A percentile compares a stretch with the other conserved stretches of the same genome.
phyloP scores from a whole-genome alignment of 148 eudicot genomes.

The Amaranthus palmeri region DNA sequence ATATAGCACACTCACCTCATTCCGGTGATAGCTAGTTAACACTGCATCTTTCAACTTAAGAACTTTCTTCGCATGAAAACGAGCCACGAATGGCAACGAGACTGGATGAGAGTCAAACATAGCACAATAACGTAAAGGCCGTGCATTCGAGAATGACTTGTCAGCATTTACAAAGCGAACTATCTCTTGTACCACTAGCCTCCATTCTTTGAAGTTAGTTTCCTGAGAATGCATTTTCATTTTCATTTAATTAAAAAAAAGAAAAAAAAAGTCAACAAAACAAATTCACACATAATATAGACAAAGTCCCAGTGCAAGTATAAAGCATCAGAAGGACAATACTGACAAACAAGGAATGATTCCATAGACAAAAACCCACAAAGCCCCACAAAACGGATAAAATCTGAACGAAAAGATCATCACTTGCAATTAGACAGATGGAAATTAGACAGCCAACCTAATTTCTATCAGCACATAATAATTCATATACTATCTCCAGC shows the following conservation, averaged over 20 bases:
- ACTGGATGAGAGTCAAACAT: conserved; percentile 70
- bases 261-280: background rate
- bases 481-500: background rate
- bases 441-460: background rate
- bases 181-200: conserved; percentile 83
- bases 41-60: conserved; percentile 84
- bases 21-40: conserved; percentile 79
- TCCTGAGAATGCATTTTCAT: conserved; percentile 40
- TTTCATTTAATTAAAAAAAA: background rate
- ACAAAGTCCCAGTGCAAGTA: background rate
- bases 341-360: background rate
- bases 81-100: conserved; percentile 67
- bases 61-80: conserved; percentile 90
- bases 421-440: background rate
- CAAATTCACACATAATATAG: background rate
- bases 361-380: background rate
- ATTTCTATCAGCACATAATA: background rate
- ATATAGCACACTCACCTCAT: conserved; percentile 57
- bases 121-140: conserved; percentile 81
- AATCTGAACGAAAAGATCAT: background rate
- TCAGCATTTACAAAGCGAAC: conserved; percentile 61
- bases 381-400: background rate
- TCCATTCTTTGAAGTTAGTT: conserved; percentile 87
- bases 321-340: background rate
- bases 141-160: conserved; percentile 35